A percentile compares a stretch with the other conserved stretches of the same genome.
Conservation (phyloP, 257 asterid genomes). For the Nicotiana knightiana region DNA sequence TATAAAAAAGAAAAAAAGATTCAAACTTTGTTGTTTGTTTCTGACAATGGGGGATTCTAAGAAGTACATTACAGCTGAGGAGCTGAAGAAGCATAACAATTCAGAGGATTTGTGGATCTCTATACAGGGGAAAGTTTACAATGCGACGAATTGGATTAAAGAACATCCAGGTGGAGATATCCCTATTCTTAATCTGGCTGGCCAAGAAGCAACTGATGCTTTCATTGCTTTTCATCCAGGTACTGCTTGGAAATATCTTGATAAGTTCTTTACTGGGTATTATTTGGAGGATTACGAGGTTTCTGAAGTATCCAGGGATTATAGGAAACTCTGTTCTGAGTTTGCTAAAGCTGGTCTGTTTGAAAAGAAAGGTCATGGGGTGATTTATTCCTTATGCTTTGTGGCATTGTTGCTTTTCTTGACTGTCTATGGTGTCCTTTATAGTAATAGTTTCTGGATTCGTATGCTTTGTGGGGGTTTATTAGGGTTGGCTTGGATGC, state of each 20-base stretch:
- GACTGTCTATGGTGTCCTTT: constrained; percentile 30
- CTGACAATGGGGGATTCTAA: neutral
- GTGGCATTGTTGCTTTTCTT: constrained; percentile 14
- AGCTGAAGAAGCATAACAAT: constrained; percentile 31
- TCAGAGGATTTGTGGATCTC: constrained; percentile 37
- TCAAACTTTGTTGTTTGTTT: neutral
- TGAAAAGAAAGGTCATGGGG: constrained; percentile 42
- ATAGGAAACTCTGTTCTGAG: constrained; percentile 26
- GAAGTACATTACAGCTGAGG: constrained; percentile 30
- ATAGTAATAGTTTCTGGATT: constrained; percentile 18
- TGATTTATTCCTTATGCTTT: constrained; percentile 19
- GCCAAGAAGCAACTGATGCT: constrained; percentile 46
- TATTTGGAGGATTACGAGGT: constrained; percentile 32
- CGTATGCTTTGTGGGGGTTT: constrained; percentile 33
- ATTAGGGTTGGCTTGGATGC: constrained; percentile 40
- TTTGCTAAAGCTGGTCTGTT: constrained; percentile 36
- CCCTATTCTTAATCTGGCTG: constrained; percentile 30
- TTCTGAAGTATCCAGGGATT: constrained; percentile 43
- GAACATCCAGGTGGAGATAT: constrained; percentile 46
- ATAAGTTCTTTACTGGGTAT: constrained; percentile 33
- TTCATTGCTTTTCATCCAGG: constrained; percentile 51
- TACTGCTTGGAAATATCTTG: constrained; percentile 39
- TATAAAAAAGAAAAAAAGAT: neutral
- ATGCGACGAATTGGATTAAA: constrained; percentile 35
- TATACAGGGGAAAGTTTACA: constrained; percentile 34